These are phyloP conservation scores for Avena sativa DNA, from an alignment of 176 grass and related monocot species.

Conservation along the genomic window DNA sequence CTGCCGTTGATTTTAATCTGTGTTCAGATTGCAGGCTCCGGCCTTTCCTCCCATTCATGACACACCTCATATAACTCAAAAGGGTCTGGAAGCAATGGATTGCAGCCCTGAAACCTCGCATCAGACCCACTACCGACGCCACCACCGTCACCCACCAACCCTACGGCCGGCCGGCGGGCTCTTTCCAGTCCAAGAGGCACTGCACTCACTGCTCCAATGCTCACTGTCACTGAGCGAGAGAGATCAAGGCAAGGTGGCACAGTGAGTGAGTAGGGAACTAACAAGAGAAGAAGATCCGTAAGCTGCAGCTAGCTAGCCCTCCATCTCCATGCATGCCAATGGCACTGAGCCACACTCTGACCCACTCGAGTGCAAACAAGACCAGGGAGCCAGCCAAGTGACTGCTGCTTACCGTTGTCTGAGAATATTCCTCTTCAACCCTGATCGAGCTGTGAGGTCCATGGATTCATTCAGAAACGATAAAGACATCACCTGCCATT, in stretches of 20 bases:
- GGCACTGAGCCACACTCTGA: constrained; percentile 38
- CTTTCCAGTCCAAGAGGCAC: constrained; percentile 36
- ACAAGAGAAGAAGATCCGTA: constrained; percentile 15
- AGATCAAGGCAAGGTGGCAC: constrained; percentile 38
- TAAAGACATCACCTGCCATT: constrained; percentile 18
- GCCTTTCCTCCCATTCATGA: constrained; percentile 46
- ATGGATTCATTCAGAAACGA: constrained; percentile 44
- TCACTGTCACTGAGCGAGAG: constrained; percentile 2
- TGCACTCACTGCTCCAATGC: constrained; percentile 32
- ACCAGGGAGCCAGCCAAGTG: constrained; percentile 36
- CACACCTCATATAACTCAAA: constrained; percentile 23
- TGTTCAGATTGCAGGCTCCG: constrained; percentile 52
- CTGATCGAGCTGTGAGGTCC: constrained; percentile 3
- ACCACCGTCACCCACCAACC: constrained; percentile 56
- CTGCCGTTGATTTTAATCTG: constrained; percentile 37
- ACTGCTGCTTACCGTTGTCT: constrained; percentile 51
- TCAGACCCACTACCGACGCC: constrained; percentile 49
- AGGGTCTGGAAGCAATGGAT: constrained; percentile 49
- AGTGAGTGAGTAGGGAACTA: constrained; percentile 41
- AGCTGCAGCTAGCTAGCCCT: constrained; percentile 20
- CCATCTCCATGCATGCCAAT: constrained; percentile 7
- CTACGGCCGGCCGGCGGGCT: constrained; percentile 31
- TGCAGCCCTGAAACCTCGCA: constrained; percentile 45
- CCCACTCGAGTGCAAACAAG: constrained; percentile 44
- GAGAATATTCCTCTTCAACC: constrained; percentile 53